Evolutionary conservation across 805 yeast species (phyloP), one percentile per base, ranked within the genome.

Genomic region (Ogataea wickerhamii): DNA sequence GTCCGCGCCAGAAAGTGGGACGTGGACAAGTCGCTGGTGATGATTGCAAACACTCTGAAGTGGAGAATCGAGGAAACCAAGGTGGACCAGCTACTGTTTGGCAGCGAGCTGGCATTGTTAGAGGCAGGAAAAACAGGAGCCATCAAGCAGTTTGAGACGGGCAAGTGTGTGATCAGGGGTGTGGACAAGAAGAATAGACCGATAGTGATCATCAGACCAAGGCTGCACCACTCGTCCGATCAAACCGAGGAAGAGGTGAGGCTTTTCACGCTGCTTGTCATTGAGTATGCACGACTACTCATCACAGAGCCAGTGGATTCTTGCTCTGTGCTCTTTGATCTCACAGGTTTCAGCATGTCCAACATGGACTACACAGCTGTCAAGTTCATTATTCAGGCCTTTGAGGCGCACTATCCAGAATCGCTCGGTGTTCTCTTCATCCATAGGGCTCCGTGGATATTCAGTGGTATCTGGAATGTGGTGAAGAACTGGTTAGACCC

Each of bases 351-450:
- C 57, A 76, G 94, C 6, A 76, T 88, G 70, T 74, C 88, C 43
- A 93, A 91, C 60, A 93, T 95, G 85, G 98, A 93, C 65, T 87
- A 87, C 56, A 71, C 76, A 3, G 87, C 96, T 4, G 94, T 93
- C 43, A 89, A 89, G 64, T 91, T 86, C 63, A 76, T 93, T 64
- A 82, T 89, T 44, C 76, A 79, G 38, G 83, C 89, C 44, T 88
- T 93, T 61, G 98, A 93, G 68, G 95, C 95, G 0, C 96, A 91
- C 58, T 93, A 91, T 60, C 98, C 98, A 1, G 98, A 93, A 64
- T 82, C 87, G 28, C 72, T 93, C 43, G 96, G 96, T 13, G 76
- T 76, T 39, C 67, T 93, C 37, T 74, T 87, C 49, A 83, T 93
- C 44, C 95, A 87, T 66, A 84, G 85, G 52, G 97, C 98, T 0